Evolutionary conservation across 257 asterid species (phyloP).

Genomic region (Ballota nigra): DNA sequence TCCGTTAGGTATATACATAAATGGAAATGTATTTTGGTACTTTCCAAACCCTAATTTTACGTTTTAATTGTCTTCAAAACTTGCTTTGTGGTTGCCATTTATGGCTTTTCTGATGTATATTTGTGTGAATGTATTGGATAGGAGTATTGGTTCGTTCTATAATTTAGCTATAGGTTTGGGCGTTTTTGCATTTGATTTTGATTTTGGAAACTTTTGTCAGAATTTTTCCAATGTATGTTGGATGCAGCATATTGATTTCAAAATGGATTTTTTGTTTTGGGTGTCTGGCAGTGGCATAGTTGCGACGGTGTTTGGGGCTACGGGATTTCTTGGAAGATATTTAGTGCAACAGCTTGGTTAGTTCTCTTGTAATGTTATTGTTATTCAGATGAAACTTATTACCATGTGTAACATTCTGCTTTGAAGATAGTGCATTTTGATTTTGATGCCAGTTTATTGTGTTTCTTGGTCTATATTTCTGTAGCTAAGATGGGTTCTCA

Average conservation of each 20-base stretch:
- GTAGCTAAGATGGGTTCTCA: conserved; percentile 97
- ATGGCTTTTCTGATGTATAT: background rate
- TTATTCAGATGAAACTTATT: background rate
- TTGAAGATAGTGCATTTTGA: conserved; percentile 12
- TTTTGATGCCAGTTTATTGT: conserved; percentile 4
- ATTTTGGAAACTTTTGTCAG: background rate
- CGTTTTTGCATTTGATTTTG: background rate
- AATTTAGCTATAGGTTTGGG: background rate
- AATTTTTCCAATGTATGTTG: background rate
- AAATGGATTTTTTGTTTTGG: background rate
- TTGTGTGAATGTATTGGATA: background rate
- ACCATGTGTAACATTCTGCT: background rate
- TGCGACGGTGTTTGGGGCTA: conserved; percentile 96
- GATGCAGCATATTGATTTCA: background rate
- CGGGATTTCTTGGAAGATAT: conserved; percentile 96
- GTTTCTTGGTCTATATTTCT: conserved; percentile 12
- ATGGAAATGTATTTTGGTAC: background rate
- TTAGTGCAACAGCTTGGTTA: conserved; percentile 92
- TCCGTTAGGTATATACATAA: conserved; percentile 66
- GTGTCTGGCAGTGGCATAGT: conserved; percentile 78
- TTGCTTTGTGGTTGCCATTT: background rate
- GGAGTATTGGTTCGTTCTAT: background rate
- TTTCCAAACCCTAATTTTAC: conserved; percentile 17
- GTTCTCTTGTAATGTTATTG: conserved; percentile 17
- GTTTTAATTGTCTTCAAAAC: background rate